A percentile compares a stretch with the other conserved stretches of the same genome.
Evolutionary conservation across 345 rosid genomes (phyloP).

Genomic region (Dovyalis caffra): DNA sequence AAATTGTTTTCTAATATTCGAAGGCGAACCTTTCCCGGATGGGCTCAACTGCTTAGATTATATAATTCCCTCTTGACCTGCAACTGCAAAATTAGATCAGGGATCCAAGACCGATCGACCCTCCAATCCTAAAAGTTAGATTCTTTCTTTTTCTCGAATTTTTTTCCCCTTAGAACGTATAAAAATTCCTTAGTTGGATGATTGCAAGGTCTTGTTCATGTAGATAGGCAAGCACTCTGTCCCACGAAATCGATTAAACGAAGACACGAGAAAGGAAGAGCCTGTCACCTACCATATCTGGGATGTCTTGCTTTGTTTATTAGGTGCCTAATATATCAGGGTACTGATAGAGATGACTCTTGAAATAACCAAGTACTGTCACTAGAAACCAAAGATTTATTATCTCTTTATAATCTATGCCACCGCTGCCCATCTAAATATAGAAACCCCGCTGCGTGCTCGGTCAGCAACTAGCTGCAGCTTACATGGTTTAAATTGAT

Average conservation of each 20-base stretch:
- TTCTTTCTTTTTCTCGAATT: background rate
- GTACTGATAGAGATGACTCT: background rate
- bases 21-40: no score
- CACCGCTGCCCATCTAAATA: background rate
- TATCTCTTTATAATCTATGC: background rate
- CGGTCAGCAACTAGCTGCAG: background rate
- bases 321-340: background rate
- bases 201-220: background rate
- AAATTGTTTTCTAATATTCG: no score
- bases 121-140: no score
- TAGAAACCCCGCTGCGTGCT: background rate
- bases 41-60: no score
- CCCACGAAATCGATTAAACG: background rate
- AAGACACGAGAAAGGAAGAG: background rate
- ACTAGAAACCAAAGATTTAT: background rate
- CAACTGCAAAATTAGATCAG: no score
- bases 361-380: conserved; percentile 1
- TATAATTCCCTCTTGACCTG: no score
- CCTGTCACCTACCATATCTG: background rate
- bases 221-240: background rate
- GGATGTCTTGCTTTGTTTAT: background rate
- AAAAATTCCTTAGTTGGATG: background rate
- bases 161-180: background rate
- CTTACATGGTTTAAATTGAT: background rate
- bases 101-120: no score